Conservation (phyloP, 2,329 filamentous ascomycete species). For the Aquanectria penicillioides region DNA sequence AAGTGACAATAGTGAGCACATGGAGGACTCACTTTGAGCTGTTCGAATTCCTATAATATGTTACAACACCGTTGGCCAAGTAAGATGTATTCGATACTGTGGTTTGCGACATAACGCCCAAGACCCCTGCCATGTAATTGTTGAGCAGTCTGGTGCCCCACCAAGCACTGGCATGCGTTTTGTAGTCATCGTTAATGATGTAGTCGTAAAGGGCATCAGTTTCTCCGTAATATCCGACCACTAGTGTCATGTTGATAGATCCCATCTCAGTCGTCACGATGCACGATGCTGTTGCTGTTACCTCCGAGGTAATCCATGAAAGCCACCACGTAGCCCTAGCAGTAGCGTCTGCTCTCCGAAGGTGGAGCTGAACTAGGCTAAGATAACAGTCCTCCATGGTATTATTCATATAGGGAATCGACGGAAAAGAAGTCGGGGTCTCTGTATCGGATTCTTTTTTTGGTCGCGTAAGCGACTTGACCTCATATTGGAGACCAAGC, state of each 20-base stretch:
- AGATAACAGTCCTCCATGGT: slow-evolving; percentile 17
- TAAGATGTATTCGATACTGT: too few relatives aligned
- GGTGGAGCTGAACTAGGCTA: background rate
- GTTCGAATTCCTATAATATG: too few relatives aligned
- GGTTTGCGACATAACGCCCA: slow-evolving; percentile 10
- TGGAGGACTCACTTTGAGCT: too few relatives aligned
- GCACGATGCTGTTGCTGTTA: slow-evolving; percentile 5
- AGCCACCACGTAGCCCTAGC: slow-evolving; percentile 15
- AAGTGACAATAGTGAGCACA: too few relatives aligned
- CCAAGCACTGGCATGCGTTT: slow-evolving; percentile 19
- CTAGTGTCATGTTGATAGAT: slow-evolving; percentile 13
- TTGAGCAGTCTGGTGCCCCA: slow-evolving; percentile 29
- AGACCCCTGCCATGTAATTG: slow-evolving; percentile 12
- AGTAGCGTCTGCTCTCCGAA: slow-evolving; percentile 4
- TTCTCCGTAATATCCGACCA: slow-evolving; percentile 7
- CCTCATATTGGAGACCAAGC: slow-evolving; percentile 15
- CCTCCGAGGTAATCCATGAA: slow-evolving; percentile 5
- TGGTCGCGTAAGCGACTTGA: slow-evolving; percentile 7
- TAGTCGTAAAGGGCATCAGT: slow-evolving; percentile 4
- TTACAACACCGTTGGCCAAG: too few relatives aligned
- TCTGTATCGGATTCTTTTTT: background rate
- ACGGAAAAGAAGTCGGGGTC: background rate
- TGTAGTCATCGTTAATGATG: slow-evolving; percentile 19
- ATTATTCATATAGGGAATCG: slow-evolving; percentile 20
- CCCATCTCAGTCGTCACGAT: background rate